These are phyloP conservation scores for Suillus clintonianus DNA, from an alignment of 768 basidiomycete species.

Conservation along the genomic window DNA sequence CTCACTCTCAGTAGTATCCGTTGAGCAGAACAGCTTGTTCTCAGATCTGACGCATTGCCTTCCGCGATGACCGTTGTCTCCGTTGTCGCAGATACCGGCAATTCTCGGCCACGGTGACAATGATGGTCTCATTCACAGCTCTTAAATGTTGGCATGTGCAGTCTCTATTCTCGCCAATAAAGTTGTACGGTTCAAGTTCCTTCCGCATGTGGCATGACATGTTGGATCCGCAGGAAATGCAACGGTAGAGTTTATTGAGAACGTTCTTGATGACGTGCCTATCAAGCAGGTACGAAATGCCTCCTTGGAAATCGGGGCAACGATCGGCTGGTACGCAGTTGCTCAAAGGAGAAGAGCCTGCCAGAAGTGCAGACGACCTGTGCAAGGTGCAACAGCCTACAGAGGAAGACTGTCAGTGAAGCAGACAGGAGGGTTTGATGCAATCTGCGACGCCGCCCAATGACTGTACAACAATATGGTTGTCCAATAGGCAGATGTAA, in stretches of 20 bases:
- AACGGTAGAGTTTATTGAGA: constrained; percentile 12
- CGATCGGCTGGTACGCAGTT: constrained; percentile 17
- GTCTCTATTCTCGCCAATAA: constrained; percentile 17
- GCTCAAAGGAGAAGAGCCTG: constrained; percentile 17
- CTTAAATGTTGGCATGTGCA: constrained; percentile 24
- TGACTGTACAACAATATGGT: background rate
- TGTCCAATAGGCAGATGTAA: background rate
- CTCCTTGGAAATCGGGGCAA: constrained; percentile 12
- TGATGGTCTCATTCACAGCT: constrained; percentile 20
- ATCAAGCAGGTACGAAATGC: constrained; percentile 9
- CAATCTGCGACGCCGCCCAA: background rate
- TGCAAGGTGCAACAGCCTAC: too few species aligned
- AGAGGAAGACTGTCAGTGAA: constrained; percentile 3
- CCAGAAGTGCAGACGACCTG: constrained; percentile 14
- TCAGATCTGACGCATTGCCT: constrained; percentile 11
- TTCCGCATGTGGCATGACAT: background rate
- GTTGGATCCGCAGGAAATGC: constrained; percentile 8
- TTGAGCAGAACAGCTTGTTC: background rate
- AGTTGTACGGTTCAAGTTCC: constrained; percentile 13
- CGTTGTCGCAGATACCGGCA: constrained; percentile 12
- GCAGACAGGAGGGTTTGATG: background rate
- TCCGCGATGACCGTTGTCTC: constrained; percentile 9
- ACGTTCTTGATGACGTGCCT: constrained; percentile 15
- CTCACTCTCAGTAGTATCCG: background rate
- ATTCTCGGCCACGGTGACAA: constrained; percentile 27